Base-by-base conservation (phyloP, 2,329 filamentous ascomycete species). In the Tolypocladium inflatum region DNA sequence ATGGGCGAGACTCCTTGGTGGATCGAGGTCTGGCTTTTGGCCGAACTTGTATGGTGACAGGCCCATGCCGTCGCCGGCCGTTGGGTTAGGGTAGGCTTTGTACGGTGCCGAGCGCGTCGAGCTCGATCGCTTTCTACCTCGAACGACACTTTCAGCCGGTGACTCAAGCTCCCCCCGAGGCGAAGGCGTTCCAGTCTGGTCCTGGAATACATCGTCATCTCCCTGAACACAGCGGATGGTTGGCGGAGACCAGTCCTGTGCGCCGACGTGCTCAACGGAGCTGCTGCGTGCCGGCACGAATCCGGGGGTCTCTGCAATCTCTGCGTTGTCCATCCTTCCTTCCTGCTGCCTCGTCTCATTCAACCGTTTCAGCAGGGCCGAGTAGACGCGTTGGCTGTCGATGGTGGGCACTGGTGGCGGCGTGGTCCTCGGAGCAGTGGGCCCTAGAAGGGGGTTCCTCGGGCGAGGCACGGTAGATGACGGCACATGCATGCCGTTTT, bases 361-460 rank as follows among this genome's bases (percentile, higher is more conserved):
- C 48, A 84, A 69, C 39, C 77, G 75, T 60, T 81, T 81, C 71
- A 88, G 82, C n/a, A 89, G 71, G 1, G 84, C 85, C 7, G 82
- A 83, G 64, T 86, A 88, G 3, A 88, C 77, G 41, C 80, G 77
- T 43, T 84, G 77, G 59, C 81, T 84, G 58, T 86, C 78, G 30
- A 83, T 72, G 0, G 73, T 7, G 4, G 33, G 13, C 8, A 42
- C 56, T 2, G 39, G 26, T 7, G 48, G 33, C 26, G 23, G 39
- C 19, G 39, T 10, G 10, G 35, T 3, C 17, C 9, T 38, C 13
- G n/a, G 21, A 23, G 43, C 42, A 11, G 33, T n/a, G 3, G 26
- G n/a, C 19, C 17, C 45, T 6, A 7, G 5, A 3, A 33, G n/a
- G 19, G 41, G 19, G 15, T 53, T 58, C 42, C 13, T 56, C 2